Evolutionary conservation across 2,329 filamentous ascomycete genomes (phyloP), one percentile per base, ranked within the genome.

Genomic region (Xylaria sp.): DNA sequence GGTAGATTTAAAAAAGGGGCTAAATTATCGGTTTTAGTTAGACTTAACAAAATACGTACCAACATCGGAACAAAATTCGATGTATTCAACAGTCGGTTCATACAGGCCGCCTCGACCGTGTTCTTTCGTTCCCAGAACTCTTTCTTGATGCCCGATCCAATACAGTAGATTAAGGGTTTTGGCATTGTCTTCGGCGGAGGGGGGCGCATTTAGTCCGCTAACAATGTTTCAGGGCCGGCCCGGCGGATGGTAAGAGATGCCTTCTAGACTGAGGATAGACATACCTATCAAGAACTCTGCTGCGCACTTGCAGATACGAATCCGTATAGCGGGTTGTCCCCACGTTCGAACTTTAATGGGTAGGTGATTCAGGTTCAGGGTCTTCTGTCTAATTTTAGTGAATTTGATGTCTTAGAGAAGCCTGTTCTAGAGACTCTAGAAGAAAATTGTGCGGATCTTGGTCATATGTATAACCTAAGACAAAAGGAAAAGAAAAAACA

Each of bases 231-330:
- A 7, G 58, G 52, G 10, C 20, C 53, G 64, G 45, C 52, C 45
- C 59, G 64, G 28, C 8, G 18, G 36, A 12, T 45, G 10, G 15
- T 36, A 23, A 23, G 30, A 55, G 30, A 23, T 13, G n/a, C 23
- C 23, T n/a, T 36, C n/a, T 41, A 23, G 15, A 34, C 57, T 15
- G 5, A 36, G 20, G 32, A 20, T 12, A 57, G 5, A 32, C 7
- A 28, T n/a, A 28, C 48, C 20, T 12, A n/a, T n/a, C n/a, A 18
- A 53, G 36, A 53, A 59, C 53, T 45, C 53, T 59, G 39, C 28
- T 59, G 15, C 12, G 32, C 39, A 15, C 36, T 30, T 12, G n/a
- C n/a, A 23, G 55, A 67, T 63, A 67, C 65, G 65, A 67, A 55
- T 53, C 45, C 60, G 60, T 63, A 63, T 63, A n/a, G 9, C 23